phyloP scores from a whole-genome alignment of 805 yeast species.

The Kuraishia hungarica region DNA sequence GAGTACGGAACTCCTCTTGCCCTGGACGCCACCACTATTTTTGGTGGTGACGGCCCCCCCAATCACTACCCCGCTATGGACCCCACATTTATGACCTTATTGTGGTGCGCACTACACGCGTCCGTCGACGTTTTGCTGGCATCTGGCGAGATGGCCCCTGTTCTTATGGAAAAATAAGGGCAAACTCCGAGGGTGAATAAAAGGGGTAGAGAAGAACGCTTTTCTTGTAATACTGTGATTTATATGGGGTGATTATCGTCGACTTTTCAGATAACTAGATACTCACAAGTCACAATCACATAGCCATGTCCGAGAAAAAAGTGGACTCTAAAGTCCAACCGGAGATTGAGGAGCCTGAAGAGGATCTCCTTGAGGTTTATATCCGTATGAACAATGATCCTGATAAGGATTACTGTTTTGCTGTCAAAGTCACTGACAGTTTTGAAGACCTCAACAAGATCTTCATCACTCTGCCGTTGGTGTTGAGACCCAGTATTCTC shows the following conservation, averaged over 20 bases:
- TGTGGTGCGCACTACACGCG: background rate
- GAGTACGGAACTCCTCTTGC: background rate
- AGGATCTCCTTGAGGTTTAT: conserved; percentile 35
- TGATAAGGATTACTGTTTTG: conserved; percentile 88
- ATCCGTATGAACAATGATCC: conserved; percentile 77
- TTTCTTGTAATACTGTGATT: background rate
- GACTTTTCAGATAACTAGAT: too few species aligned
- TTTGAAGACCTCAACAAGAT: conserved; percentile 53
- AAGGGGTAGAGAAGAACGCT: background rate
- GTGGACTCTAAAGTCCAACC: conserved; percentile 11
- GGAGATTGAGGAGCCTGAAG: conserved; percentile 5
- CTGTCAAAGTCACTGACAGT: conserved; percentile 49
- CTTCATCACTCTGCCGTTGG: conserved; percentile 60
- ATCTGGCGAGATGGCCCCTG: background rate
- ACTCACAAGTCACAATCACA: background rate
- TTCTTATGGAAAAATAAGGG: background rate
- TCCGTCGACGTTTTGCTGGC: background rate
- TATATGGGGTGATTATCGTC: background rate
- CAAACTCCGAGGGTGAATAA: background rate
- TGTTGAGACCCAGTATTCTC: conserved; percentile 74
- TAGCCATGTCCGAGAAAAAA: conserved; percentile 3
- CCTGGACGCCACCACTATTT: background rate
- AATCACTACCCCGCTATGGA: background rate
- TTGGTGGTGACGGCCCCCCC: background rate
- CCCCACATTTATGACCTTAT: background rate